Percentiles rank a stretch among this genome's conserved stretches.
phyloP scores from a whole-genome alignment of 176 grass and related monocot genomes.

The Zoysia pacifica region DNA sequence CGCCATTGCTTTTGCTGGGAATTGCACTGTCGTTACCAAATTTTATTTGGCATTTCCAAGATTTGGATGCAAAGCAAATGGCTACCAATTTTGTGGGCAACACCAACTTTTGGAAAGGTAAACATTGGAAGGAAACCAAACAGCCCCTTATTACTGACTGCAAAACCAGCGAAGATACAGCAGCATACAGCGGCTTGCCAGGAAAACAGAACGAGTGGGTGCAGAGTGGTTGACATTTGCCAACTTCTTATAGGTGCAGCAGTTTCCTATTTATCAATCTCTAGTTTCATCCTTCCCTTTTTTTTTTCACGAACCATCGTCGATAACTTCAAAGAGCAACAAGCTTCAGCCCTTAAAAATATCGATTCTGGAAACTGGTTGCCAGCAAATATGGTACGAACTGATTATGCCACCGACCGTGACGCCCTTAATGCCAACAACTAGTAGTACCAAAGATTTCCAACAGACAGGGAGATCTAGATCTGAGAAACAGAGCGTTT shows the following conservation, averaged over 20 bases:
- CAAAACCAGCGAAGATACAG: neutral
- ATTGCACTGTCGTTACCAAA: too few species aligned
- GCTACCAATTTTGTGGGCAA: too few species aligned
- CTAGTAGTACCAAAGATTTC: constrained; percentile 26
- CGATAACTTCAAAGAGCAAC: constrained; percentile 15
- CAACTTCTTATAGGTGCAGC: neutral
- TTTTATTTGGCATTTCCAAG: too few species aligned
- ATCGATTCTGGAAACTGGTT: constrained; percentile 1
- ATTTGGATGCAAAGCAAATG: too few species aligned
- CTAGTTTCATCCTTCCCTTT: too few species aligned
- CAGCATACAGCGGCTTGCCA: too few species aligned
- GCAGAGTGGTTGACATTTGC: neutral
- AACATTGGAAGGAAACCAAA: too few species aligned
- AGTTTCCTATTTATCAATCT: neutral
- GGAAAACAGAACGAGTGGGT: neutral
- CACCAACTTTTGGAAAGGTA: too few species aligned
- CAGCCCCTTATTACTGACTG: neutral
- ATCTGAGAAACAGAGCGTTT: constrained; percentile 22
- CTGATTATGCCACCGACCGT: constrained; percentile 26
- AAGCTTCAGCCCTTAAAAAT: neutral
- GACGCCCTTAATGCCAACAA: constrained; percentile 38
- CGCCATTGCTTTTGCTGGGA: too few species aligned
- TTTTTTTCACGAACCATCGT: neutral
- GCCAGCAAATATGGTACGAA: constrained; percentile 10
- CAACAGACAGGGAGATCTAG: constrained; percentile 41